A percentile compares a stretch with the other conserved stretches of the same genome.
Conservation (phyloP, 345 rosid genomes). For the Salix viminalis region DNA sequence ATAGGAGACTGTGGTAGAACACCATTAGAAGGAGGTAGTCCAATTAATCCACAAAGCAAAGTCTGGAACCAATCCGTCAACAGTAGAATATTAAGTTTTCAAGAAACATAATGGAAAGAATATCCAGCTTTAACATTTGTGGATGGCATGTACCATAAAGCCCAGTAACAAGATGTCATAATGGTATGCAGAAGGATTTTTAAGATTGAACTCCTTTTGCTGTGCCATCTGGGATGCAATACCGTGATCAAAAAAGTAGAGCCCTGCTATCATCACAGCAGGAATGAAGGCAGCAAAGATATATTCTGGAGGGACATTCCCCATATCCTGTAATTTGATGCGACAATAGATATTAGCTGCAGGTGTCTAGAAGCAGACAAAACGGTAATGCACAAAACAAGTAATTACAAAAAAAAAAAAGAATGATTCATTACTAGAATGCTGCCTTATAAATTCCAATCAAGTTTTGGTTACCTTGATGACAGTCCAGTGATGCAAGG, state of each 20-base stretch:
- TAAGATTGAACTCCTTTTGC: constrained; percentile 80
- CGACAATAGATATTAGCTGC: too few species aligned
- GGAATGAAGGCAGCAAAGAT: constrained; percentile 74
- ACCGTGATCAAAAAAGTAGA: constrained; percentile 82
- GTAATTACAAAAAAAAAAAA: background rate
- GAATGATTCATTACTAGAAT: background rate
- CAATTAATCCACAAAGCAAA: constrained; percentile 72
- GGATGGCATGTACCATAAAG: constrained; percentile 44
- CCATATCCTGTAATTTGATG: constrained; percentile 57
- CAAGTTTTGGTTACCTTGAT: constrained; percentile 41
- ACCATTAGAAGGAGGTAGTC: constrained; percentile 82
- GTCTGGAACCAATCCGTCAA: constrained; percentile 39
- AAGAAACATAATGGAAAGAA: background rate
- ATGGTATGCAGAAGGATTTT: constrained; percentile 76
- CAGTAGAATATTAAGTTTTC: background rate
- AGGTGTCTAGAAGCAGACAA: background rate
- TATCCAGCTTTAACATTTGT: background rate
- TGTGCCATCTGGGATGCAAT: constrained; percentile 84
- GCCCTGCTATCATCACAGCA: constrained; percentile 72
- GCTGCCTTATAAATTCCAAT: too few species aligned
- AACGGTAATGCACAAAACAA: background rate
- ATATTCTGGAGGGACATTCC: constrained; percentile 51
- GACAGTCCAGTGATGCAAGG: constrained; percentile 67
- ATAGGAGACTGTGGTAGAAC: constrained; percentile 94
- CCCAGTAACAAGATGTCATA: constrained; percentile 69